Percentiles rank a stretch among this genome's conserved stretches.
Conservation (phyloP, 208 protist species). For the Wallacemonas rigidus region DNA sequence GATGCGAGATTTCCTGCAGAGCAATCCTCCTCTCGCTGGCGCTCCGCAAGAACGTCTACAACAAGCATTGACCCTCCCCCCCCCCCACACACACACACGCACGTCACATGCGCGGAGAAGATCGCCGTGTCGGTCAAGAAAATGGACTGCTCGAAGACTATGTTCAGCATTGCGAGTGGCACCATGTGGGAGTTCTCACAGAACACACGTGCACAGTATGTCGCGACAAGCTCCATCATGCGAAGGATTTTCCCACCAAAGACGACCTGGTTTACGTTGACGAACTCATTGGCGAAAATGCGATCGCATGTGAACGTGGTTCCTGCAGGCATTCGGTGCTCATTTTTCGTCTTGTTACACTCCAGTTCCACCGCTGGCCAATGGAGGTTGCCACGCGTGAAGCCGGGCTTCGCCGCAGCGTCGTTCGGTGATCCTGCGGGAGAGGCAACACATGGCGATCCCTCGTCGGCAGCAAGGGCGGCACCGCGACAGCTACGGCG, state of each 20-base stretch:
- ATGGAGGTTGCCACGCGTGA: neutral
- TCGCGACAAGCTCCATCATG: slow-evolving; percentile 55
- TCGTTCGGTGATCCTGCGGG: neutral
- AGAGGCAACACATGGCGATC: neutral
- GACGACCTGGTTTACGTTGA: slow-evolving; percentile 58
- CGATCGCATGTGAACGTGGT: slow-evolving; percentile 24
- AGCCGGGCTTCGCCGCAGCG: neutral
- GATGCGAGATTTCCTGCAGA: slow-evolving; percentile 34
- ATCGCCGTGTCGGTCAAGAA: slow-evolving; percentile 31
- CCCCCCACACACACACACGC: slow-evolving; percentile 22
- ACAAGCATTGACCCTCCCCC: slow-evolving; percentile 28
- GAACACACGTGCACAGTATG: slow-evolving; percentile 66
- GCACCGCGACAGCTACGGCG: neutral
- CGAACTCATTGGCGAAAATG: slow-evolving; percentile 29
- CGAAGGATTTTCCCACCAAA: slow-evolving; percentile 61
- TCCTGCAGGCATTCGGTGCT: slow-evolving; percentile 23
- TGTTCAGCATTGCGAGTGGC: slow-evolving; percentile 52
- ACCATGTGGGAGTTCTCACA: slow-evolving; percentile 32
- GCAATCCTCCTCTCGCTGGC: slow-evolving; percentile 24
- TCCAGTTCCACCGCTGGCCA: slow-evolving; percentile 28
- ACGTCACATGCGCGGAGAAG: slow-evolving; percentile 46
- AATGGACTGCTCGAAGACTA: slow-evolving; percentile 53
- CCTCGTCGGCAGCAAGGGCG: neutral
- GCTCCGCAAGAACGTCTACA: slow-evolving; percentile 21
- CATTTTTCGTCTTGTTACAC: slow-evolving; percentile 31